A percentile compares a stretch with the other conserved stretches of the same genome.
Evolutionary conservation across 352 stramenopile genomes (phyloP).

Genomic region (Phytophthora megakarya): DNA sequence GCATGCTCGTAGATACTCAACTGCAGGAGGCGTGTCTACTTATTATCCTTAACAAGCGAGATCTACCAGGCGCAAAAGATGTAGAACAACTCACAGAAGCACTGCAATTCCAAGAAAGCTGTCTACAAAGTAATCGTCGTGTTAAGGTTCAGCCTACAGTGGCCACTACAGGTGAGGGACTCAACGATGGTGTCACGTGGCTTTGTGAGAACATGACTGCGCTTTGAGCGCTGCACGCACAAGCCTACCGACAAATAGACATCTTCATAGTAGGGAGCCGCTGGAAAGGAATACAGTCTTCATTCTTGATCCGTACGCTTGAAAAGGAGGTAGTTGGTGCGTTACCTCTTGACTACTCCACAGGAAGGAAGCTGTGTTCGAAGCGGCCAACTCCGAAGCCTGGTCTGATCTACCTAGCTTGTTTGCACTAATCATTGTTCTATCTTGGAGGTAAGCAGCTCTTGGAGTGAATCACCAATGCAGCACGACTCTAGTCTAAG

Average conservation of each 20-base stretch:
- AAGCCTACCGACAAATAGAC: conserved; percentile 22
- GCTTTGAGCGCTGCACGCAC: conserved; percentile 40
- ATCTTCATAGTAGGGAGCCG: conserved; percentile 8
- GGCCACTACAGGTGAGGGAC: conserved; percentile 76
- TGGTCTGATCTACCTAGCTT: conserved; percentile 28
- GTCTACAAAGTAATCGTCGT: conserved; percentile 48
- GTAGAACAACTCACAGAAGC: conserved; percentile 54
- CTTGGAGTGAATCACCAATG: conserved; percentile 11
- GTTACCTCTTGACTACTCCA: conserved; percentile 13
- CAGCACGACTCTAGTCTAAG: conserved; percentile 31
- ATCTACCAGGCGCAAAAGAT: conserved; percentile 56
- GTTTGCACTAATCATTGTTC: conserved; percentile 28
- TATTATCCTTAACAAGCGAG: conserved; percentile 80
- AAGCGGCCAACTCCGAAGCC: conserved; percentile 6
- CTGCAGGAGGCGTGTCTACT: conserved; percentile 71
- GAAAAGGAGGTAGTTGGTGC: conserved; percentile 2
- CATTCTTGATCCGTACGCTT: conserved; percentile 33
- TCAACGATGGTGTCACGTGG: conserved; percentile 77
- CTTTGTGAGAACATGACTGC: conserved; percentile 80
- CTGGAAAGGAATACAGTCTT: conserved; percentile 35
- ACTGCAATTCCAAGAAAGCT: conserved; percentile 62
- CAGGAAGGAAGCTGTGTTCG: conserved; percentile 8
- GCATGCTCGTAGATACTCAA: conserved; percentile 70
- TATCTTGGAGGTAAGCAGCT: conserved; percentile 24
- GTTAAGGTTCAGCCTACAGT: conserved; percentile 71